Percentiles rank a stretch among this genome's conserved stretches.
Conservation (phyloP, 768 basidiomycete genomes). For the Lactarius tabidus region DNA sequence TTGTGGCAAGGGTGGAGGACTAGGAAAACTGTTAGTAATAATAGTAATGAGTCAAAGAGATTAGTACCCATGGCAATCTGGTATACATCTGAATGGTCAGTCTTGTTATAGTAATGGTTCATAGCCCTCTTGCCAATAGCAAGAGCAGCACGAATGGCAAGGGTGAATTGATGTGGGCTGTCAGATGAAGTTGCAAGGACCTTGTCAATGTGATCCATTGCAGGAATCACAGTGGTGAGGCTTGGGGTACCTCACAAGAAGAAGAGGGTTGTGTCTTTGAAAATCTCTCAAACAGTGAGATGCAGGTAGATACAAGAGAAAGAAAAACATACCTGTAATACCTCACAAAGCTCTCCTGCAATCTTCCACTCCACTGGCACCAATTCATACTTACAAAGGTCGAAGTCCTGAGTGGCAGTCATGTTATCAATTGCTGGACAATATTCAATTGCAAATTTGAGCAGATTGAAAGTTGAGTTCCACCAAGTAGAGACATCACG, state of each 20-base stretch:
- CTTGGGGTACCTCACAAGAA: constrained; percentile 32
- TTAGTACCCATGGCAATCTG: too few relatives aligned
- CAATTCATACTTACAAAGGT: constrained; percentile 19
- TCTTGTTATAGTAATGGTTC: neutral
- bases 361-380: neutral
- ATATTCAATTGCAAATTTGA: constrained; percentile 23
- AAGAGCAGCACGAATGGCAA: neutral
- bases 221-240: constrained; percentile 37
- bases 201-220: constrained; percentile 37
- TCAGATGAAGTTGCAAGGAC: neutral
- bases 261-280: constrained; percentile 36
- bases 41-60: too few relatives aligned
- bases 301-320: too few relatives aligned
- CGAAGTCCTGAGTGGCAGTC: neutral
- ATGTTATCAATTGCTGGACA: constrained; percentile 12
- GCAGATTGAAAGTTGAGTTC: constrained; percentile 28
- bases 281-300: constrained; percentile 26
- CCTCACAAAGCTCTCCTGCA: neutral
- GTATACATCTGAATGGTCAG: too few relatives aligned
- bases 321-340: neutral
- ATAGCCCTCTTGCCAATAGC: neutral
- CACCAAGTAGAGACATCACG: constrained; percentile 30
- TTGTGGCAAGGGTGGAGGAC: too few relatives aligned
- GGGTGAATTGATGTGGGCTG: neutral
- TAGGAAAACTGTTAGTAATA: too few relatives aligned